A percentile compares a stretch with the other conserved stretches of the same genome.
Evolutionary conservation across 2,329 filamentous ascomycete species (phyloP).

Genomic region (Arthrocladium fulminans): DNA sequence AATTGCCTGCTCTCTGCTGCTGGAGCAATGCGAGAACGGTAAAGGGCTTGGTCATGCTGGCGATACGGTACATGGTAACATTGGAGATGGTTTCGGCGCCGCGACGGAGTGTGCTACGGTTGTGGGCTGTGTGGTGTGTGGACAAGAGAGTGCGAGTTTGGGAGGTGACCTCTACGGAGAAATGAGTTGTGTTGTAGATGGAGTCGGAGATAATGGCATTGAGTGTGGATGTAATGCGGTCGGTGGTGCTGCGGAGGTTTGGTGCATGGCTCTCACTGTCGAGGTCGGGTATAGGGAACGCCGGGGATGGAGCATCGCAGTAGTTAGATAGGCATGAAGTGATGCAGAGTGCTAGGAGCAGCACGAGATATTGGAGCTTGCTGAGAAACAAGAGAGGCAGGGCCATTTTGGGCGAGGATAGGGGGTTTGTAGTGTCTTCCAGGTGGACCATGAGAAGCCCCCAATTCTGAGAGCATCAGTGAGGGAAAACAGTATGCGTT

Average conservation of each 20-base stretch:
- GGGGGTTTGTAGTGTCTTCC: no score
- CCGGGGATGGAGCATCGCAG: conserved; percentile 16
- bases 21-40: conserved; percentile 25
- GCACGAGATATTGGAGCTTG: background rate
- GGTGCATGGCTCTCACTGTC: conserved; percentile 3
- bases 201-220: background rate
- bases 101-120: conserved; percentile 13
- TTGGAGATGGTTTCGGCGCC: conserved; percentile 18
- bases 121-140: conserved; percentile 17
- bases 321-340: background rate
- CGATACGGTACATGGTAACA: conserved; percentile 23
- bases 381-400: no score
- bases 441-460: no score
- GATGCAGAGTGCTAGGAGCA: background rate
- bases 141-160: conserved; percentile 13
- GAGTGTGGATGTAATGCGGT: conserved; percentile 6
- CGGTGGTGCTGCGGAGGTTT: conserved; percentile 9
- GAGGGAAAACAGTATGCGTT: no score
- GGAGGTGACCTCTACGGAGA: conserved; percentile 21
- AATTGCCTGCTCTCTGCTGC: conserved; percentile 23
- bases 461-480: no score
- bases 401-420: no score
- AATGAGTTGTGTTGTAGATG: conserved; percentile 17
- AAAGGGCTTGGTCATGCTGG: conserved; percentile 25
- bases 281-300: conserved; percentile 13